Conservation (phyloP, 306 rosid genomes). For the Cercis canadensis region DNA sequence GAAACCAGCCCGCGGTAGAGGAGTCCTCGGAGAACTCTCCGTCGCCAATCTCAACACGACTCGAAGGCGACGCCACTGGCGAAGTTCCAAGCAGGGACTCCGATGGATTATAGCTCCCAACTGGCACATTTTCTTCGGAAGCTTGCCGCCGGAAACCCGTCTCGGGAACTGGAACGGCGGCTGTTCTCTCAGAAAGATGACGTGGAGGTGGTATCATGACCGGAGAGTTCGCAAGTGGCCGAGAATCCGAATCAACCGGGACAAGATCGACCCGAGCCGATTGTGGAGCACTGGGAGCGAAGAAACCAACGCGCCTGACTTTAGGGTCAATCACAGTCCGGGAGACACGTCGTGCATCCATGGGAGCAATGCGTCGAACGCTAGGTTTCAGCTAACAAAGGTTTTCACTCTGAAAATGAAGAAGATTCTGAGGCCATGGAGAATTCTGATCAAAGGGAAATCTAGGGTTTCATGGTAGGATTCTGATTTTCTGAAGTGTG, state of each 20-base stretch:
- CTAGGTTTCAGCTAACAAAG: neutral
- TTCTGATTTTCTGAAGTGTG: neutral
- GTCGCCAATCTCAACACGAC: conserved; percentile 45
- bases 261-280: conserved; percentile 54
- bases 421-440: conserved; percentile 13
- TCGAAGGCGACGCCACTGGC: conserved; percentile 55
- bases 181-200: conserved; percentile 62
- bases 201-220: conserved; percentile 78
- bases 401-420: neutral
- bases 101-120: conserved; percentile 67
- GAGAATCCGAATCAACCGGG: conserved; percentile 35
- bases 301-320: conserved; percentile 79
- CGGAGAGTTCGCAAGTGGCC: conserved; percentile 45
- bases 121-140: conserved; percentile 43
- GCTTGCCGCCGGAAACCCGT: conserved; percentile 48
- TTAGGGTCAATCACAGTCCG: conserved; percentile 65
- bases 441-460: neutral
- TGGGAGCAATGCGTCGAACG: conserved; percentile 37
- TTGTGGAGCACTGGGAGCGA: conserved; percentile 55
- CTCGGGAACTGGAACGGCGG: conserved; percentile 67
- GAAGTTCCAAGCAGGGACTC: conserved; percentile 57
- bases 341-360: conserved; percentile 70
- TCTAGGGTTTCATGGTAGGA: neutral
- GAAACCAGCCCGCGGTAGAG: conserved; percentile 45
- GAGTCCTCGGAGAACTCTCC: conserved; percentile 64